Evolutionary conservation across 441 rosid genomes (phyloP).

Genomic region (Dalechampia spathulata): DNA sequence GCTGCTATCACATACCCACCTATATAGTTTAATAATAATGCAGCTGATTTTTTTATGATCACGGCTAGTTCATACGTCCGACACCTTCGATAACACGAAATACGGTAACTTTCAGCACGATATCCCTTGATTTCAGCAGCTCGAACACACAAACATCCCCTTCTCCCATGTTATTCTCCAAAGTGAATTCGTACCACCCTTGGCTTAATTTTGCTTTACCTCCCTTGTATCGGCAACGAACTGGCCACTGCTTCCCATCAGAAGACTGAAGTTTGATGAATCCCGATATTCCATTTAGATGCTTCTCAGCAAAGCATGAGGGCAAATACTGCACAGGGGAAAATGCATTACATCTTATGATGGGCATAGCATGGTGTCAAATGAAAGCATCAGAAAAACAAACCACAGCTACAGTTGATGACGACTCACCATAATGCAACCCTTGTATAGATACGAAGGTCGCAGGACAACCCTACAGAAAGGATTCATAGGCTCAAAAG

Average conservation of each 20-base stretch:
- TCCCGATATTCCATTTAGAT: conserved; percentile 81
- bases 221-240: conserved; percentile 76
- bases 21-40: conserved; percentile 4
- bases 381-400: background rate
- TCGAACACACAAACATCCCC: conserved; percentile 95
- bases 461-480: conserved; percentile 95
- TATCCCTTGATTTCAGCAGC: conserved; percentile 62
- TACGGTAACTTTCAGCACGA: conserved; percentile 77
- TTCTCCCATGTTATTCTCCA: conserved; percentile 88
- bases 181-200: conserved; percentile 91
- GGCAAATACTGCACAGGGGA: conserved; percentile 70
- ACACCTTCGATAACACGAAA: conserved; percentile 50
- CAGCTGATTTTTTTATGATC: conserved; percentile 12
- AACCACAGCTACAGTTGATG: conserved; percentile 4
- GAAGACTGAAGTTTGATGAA: conserved; percentile 79
- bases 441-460: conserved; percentile 91
- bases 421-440: conserved; percentile 88
- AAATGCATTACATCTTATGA: conserved; percentile 5
- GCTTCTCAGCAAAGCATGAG: conserved; percentile 89
- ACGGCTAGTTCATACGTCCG: conserved; percentile 22
- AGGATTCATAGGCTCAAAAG: conserved; percentile 85
- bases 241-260: conserved; percentile 90
- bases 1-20: conserved; percentile 9
- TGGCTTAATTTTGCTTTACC: conserved; percentile 92
- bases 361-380: background rate